Conservation (phyloP, 805 yeast genomes). For the Ogataea paraovalis region DNA sequence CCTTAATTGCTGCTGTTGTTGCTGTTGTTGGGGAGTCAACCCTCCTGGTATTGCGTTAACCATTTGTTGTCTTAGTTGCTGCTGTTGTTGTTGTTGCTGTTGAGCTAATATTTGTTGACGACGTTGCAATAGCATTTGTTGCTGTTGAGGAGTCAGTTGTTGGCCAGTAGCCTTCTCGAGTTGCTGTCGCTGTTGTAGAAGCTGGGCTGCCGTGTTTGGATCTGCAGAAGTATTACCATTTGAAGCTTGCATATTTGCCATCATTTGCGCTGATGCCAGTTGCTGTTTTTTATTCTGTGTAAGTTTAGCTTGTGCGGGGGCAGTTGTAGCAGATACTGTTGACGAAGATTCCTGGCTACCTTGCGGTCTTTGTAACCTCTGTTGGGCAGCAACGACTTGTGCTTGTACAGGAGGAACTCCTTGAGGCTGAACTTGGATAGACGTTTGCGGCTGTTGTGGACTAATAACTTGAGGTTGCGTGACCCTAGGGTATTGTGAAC, state of each 20-base stretch:
- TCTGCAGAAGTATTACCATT: not conserved
- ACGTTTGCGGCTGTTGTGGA: slow-evolving; percentile 5
- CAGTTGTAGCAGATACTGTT: not conserved
- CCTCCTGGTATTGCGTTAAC: slow-evolving; percentile 2
- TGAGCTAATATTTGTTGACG: slow-evolving; percentile 20
- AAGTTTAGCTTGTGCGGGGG: not conserved
- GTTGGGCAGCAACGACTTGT: slow-evolving; percentile 2
- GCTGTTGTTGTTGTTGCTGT: slow-evolving; percentile 22
- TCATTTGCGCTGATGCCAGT: not conserved
- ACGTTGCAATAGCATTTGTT: slow-evolving; percentile 15
- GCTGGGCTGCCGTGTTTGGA: not conserved
- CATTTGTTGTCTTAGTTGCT: slow-evolving; percentile 6
- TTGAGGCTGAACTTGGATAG: slow-evolving; percentile 2
- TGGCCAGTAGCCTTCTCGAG: not conserved
- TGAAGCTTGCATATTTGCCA: not conserved
- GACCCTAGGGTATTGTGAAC: slow-evolving; percentile 40
- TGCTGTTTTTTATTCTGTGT: not conserved
- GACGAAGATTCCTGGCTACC: not conserved
- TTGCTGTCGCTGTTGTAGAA: slow-evolving; percentile 7
- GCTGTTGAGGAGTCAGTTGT: slow-evolving; percentile 5
- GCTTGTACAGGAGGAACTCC: not conserved
- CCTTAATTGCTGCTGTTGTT: slow-evolving; percentile 17
- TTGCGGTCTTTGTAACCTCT: not conserved
- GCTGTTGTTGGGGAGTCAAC: slow-evolving; percentile 16
- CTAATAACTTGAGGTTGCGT: slow-evolving; percentile 4